These are phyloP conservation scores for Vitis hybrid DNA, from an alignment of 177 flowering plant genomes.

Conservation along the genomic window DNA sequence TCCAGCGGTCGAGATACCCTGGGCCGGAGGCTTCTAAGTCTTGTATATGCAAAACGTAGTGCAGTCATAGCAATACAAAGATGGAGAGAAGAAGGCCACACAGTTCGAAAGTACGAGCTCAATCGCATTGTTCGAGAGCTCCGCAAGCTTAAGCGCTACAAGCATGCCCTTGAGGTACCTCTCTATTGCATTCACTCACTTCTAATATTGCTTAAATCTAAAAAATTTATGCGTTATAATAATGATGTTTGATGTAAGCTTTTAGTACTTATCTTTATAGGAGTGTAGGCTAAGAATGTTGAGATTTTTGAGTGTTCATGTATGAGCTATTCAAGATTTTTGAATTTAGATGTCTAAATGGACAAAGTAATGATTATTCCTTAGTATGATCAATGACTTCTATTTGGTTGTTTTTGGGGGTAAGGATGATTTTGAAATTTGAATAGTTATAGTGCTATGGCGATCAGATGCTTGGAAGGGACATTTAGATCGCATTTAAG, in stretches of 20 bases:
- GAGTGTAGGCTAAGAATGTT: no score
- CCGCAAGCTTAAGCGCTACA: slow-evolving; percentile 68
- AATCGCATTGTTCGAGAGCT: slow-evolving; percentile 74
- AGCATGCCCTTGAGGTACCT: slow-evolving; percentile 75
- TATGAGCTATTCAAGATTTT: no score
- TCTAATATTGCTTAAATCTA: neutral
- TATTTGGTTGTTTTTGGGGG: neutral
- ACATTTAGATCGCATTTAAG: neutral
- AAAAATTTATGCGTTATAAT: neutral
- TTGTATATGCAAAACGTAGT: slow-evolving; percentile 64
- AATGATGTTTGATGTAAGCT: no score
- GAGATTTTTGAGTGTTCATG: no score
- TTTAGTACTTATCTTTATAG: no score
- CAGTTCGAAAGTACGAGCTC: slow-evolving; percentile 71
- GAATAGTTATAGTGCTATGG: no score
- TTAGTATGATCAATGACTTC: no score
- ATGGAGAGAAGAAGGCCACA: slow-evolving; percentile 77
- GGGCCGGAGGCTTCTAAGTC: slow-evolving; percentile 55
- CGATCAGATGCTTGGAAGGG: neutral
- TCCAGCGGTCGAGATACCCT: slow-evolving; percentile 50
- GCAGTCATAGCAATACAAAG: slow-evolving; percentile 56
- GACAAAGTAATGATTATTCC: no score
- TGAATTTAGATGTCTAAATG: no score
- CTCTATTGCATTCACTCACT: neutral
- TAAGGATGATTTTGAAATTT: no score